Percentiles rank a stretch among this genome's conserved stretches.
Evolutionary conservation across 148 eudicot genomes (phyloP).

Genomic region (Chenopodium formosanum): DNA sequence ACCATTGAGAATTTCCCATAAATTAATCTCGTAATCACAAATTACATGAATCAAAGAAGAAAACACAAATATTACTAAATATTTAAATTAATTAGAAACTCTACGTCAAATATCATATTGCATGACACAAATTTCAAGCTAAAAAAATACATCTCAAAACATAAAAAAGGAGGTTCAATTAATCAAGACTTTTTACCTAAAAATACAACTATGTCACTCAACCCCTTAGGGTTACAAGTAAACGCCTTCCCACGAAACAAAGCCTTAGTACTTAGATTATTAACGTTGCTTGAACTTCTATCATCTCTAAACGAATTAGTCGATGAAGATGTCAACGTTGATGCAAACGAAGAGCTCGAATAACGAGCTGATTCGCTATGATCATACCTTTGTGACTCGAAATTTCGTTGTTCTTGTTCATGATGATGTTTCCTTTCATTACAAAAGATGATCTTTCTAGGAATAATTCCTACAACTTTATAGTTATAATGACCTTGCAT

Average conservation of each 20-base stretch:
- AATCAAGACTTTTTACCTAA: conserved; percentile 19
- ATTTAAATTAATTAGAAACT: too few species aligned
- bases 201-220: conserved; percentile 18
- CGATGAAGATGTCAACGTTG: conserved; percentile 17
- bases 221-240: conserved; percentile 26
- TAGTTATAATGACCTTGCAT: neutral
- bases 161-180: neutral
- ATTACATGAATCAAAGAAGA: neutral
- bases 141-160: neutral
- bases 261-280: conserved; percentile 11
- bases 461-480: neutral
- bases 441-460: neutral
- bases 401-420: neutral
- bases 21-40: neutral
- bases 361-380: conserved; percentile 19
- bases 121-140: neutral
- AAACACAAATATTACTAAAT: neutral
- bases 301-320: conserved; percentile 14
- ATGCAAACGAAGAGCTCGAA: conserved; percentile 25
- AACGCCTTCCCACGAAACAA: conserved; percentile 22
- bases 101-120: too few species aligned
- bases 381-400: conserved; percentile 15
- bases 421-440: neutral
- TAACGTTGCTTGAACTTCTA: conserved; percentile 8
- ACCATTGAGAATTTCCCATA: too few species aligned